Conservation (phyloP, 371 early-diverging fungal species). For the Syncephalastrum monosporum region DNA sequence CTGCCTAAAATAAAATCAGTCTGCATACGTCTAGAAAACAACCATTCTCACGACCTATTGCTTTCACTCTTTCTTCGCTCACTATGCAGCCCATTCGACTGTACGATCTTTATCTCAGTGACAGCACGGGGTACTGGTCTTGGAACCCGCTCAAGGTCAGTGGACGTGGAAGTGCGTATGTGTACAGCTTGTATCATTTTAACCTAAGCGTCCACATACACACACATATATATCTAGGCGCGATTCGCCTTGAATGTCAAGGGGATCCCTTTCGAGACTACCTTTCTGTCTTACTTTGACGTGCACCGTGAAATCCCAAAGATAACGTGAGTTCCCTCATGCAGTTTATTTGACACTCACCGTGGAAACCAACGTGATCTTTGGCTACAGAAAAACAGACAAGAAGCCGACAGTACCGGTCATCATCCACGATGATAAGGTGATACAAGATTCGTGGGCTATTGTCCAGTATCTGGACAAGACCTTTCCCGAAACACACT, state of each 20-base stretch:
- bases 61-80: too few species aligned
- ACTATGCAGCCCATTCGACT: too few species aligned
- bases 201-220: too few species aligned
- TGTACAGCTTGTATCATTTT: too few species aligned
- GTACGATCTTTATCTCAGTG: too few species aligned
- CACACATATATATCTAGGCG: too few species aligned
- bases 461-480: slow-evolving; percentile 12
- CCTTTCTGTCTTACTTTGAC: slow-evolving; percentile 4
- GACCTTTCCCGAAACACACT: slow-evolving; percentile 7
- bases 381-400: not conserved
- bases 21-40: too few species aligned
- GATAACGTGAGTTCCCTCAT: slow-evolving; percentile 2
- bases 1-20: too few species aligned
- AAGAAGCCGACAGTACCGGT: slow-evolving; percentile 9
- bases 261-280: slow-evolving; percentile 9
- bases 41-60: too few species aligned
- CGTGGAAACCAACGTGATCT: not conserved
- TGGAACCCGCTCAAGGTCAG: too few species aligned
- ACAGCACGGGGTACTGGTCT: too few species aligned
- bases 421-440: slow-evolving; percentile 10
- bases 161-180: too few species aligned
- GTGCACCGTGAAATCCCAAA: slow-evolving; percentile 9
- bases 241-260: not conserved
- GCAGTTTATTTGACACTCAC: not conserved
- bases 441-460: slow-evolving; percentile 13